Base-by-base conservation (phyloP, 306 rosid species). In the Quercus suber region DNA sequence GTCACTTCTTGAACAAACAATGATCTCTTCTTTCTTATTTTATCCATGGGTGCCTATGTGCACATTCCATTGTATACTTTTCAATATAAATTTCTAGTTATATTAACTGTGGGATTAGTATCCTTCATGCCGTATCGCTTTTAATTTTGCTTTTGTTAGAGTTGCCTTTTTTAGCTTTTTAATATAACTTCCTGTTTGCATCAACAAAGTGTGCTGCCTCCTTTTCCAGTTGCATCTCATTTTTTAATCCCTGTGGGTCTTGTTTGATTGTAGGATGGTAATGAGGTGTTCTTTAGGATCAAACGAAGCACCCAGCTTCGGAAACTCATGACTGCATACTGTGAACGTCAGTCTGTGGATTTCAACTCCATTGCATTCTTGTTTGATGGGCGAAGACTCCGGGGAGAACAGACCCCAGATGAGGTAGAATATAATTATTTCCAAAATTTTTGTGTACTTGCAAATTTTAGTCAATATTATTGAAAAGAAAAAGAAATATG, bases 271-370 rank as follows among this genome's bases (percentile, higher is more conserved):
- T 60, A 90, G 92, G 92, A 90, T 75, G 91, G 92, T 0, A 85
- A 82, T 9, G 93, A 89, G 84, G 80, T 84, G 58, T 89, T 80
- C 65, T 91, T 86, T 41, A 83, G 89, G 77, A 91, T 89, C 20
- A 89, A 83, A 80, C 80, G 80, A 33, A 86, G 87, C 81, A 84
- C 92, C n/a, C 92, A 80, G 25, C 69, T 88, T 25, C 69, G 79
- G 82, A 89, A 89, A 76, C 93, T 89, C 55, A 88, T 91, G 88
- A 86, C 77, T 60, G 90, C 92, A 1, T 91, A 87, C 79, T 91
- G 93, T 71, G 86, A 89, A 70, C 86, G 88, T 0, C 84, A 83
- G 74, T 88, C 92, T 0, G 82, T 83, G 10, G 90, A 83, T 20
- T 41, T 88, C 49, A 89, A 84, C 70, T 84, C 92, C 2, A 86